phyloP scores from a whole-genome alignment of 2,329 filamentous ascomycete genomes.

The Fusarium acutatum region DNA sequence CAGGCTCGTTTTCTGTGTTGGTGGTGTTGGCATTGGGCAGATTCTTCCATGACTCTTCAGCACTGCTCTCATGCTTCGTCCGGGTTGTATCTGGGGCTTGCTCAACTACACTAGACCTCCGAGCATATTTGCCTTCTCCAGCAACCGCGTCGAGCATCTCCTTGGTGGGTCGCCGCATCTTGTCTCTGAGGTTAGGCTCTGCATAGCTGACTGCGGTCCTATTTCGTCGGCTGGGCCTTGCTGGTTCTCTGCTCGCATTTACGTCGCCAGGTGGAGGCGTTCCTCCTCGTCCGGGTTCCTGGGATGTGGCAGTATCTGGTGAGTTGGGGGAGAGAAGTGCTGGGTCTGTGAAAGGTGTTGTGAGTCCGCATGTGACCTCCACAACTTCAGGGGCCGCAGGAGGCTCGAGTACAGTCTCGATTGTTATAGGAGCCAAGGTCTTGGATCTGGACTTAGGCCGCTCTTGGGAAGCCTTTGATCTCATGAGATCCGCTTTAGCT shows the following conservation, averaged over 20 bases:
- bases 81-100: slow-evolving; percentile 38
- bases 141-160: slow-evolving; percentile 78
- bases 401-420: slow-evolving; percentile 29
- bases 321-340: slow-evolving; percentile 58
- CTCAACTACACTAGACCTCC: slow-evolving; percentile 51
- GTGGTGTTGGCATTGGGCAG: slow-evolving; percentile 27
- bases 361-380: slow-evolving; percentile 30
- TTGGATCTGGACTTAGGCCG: slow-evolving; percentile 43
- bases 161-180: slow-evolving; percentile 84
- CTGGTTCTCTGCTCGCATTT: slow-evolving; percentile 62
- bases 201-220: slow-evolving; percentile 79
- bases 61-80: slow-evolving; percentile 47
- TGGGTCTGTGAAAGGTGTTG: slow-evolving; percentile 48
- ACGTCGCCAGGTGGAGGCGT: slow-evolving; percentile 70
- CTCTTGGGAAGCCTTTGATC: slow-evolving; percentile 40
- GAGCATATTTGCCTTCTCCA: slow-evolving; percentile 65
- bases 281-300: slow-evolving; percentile 53
- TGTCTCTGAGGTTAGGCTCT: slow-evolving; percentile 81
- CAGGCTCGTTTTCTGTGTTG: slow-evolving; percentile 21
- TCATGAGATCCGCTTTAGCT: slow-evolving; percentile 50
- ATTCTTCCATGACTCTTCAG: slow-evolving; percentile 45
- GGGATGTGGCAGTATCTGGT: slow-evolving; percentile 53
- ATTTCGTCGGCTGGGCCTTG: slow-evolving; percentile 72
- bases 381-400: slow-evolving; percentile 24
- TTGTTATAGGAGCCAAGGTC: slow-evolving; percentile 28